phyloP scores from a whole-genome alignment of 805 yeast species.

The Candida golubevii region DNA sequence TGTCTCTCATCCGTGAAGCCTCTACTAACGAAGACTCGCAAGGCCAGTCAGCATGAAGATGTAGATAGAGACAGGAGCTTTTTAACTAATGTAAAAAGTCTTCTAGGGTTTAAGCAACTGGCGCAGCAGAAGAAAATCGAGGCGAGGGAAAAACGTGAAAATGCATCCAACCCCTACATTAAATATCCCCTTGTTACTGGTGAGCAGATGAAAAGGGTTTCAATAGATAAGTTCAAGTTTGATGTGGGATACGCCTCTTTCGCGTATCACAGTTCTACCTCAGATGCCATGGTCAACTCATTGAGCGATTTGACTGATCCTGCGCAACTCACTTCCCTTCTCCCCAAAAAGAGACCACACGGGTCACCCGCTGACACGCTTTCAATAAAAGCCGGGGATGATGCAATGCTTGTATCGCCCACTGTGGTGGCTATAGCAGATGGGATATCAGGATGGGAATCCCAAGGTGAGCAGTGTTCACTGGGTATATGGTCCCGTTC shows the following conservation, averaged over 20 bases:
- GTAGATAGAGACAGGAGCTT: background rate
- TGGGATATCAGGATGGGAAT: slow-evolving; percentile 56
- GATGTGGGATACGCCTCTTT: slow-evolving; percentile 43
- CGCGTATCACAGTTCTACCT: slow-evolving; percentile 42
- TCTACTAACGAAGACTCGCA: too few species aligned
- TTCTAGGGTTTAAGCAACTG: slow-evolving; percentile 8
- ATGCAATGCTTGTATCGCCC: slow-evolving; percentile 53
- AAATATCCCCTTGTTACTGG: slow-evolving; percentile 38
- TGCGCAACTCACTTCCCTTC: slow-evolving; percentile 39
- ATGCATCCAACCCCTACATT: slow-evolving; percentile 35
- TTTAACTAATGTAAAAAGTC: slow-evolving; percentile 4
- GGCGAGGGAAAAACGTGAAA: slow-evolving; percentile 16
- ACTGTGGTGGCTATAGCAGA: slow-evolving; percentile 52
- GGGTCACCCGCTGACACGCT: slow-evolving; percentile 52
- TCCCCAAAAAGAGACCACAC: slow-evolving; percentile 48
- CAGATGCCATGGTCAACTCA: slow-evolving; percentile 42
- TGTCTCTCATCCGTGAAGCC: too few species aligned
- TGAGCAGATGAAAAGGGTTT: slow-evolving; percentile 34
- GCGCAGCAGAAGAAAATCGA: slow-evolving; percentile 12
- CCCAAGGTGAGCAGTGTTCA: slow-evolving; percentile 35
- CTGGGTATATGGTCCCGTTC: slow-evolving; percentile 52
- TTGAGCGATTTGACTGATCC: slow-evolving; percentile 49
- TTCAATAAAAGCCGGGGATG: slow-evolving; percentile 52
- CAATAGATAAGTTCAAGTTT: slow-evolving; percentile 35
- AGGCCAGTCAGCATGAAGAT: too few species aligned